Conservation (phyloP, 2,329 filamentous ascomycete genomes). For the Scedosporium boydii region DNA sequence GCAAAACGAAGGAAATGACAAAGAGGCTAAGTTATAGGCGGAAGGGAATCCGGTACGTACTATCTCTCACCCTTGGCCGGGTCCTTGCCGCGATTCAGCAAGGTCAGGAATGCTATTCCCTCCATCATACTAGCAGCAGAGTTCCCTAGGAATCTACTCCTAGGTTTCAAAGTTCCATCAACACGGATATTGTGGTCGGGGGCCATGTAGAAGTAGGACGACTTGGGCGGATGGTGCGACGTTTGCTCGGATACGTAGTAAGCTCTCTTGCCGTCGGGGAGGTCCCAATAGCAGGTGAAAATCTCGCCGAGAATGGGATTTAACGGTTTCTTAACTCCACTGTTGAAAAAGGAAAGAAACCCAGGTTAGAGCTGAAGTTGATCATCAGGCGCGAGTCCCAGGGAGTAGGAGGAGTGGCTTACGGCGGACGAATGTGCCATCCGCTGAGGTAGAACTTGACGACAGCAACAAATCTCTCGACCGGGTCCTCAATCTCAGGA, state of each 20-base stretch:
- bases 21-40: background rate
- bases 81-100: conserved; percentile 67
- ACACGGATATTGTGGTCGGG: conserved; percentile 90
- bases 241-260: conserved; percentile 98
- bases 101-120: conserved; percentile 75
- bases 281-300: conserved; percentile 93
- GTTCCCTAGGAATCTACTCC: conserved; percentile 92
- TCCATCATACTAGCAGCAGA: conserved; percentile 98
- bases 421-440: conserved; percentile 98
- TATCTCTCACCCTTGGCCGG: conserved; percentile 70
- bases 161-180: conserved; percentile 88
- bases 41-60: conserved; percentile 39
- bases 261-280: conserved; percentile 70
- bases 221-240: conserved; percentile 96
- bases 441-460: conserved; percentile 97
- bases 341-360: conserved; percentile 23
- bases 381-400: background rate
- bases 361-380: background rate
- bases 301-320: conserved; percentile 95
- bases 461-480: conserved; percentile 84
- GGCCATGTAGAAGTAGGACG: conserved; percentile 97
- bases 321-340: conserved; percentile 94
- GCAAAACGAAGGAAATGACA: background rate
- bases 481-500: conserved; percentile 76
- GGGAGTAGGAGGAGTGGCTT: conserved; percentile 27